A percentile compares a stretch with the other conserved stretches of the same genome.
Evolutionary conservation across 2,329 filamentous ascomycete genomes (phyloP).

Genomic region (Talaromyces sp.): DNA sequence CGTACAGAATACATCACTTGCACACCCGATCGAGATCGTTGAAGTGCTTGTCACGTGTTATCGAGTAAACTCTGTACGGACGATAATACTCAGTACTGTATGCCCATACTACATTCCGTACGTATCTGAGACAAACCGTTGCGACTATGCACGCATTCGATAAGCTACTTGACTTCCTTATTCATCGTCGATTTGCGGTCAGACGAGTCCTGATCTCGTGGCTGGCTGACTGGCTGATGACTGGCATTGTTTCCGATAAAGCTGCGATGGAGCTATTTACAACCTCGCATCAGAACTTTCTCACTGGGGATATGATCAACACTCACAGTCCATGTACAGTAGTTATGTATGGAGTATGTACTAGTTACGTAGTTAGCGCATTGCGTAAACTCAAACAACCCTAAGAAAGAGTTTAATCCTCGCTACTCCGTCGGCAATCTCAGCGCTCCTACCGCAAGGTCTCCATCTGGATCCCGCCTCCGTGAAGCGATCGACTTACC

Average conservation of each 20-base stretch:
- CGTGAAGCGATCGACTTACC: background rate
- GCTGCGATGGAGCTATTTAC: background rate
- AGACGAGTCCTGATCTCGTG: background rate
- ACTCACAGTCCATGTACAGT: background rate
- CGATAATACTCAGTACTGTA: background rate
- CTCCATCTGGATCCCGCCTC: background rate
- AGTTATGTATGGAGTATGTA: background rate
- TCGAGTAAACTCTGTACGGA: background rate
- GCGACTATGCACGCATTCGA: background rate
- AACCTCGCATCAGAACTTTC: background rate
- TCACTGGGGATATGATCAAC: background rate
- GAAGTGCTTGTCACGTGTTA: background rate
- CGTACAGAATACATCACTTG: background rate
- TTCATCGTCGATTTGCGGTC: background rate
- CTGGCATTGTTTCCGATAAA: background rate
- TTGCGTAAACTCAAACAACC: background rate
- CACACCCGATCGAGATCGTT: background rate
- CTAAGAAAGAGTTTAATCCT: background rate
- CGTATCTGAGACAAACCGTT: background rate
- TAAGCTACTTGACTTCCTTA: background rate
- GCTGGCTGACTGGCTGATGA: slow-evolving; percentile 1
- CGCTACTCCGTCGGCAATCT: background rate
- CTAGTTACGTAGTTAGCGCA: background rate
- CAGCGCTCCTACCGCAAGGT: background rate
- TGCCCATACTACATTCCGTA: background rate